These are phyloP conservation scores for Wallacemonas sp. DNA, from an alignment of 208 protist species.

Conservation along the genomic window DNA sequence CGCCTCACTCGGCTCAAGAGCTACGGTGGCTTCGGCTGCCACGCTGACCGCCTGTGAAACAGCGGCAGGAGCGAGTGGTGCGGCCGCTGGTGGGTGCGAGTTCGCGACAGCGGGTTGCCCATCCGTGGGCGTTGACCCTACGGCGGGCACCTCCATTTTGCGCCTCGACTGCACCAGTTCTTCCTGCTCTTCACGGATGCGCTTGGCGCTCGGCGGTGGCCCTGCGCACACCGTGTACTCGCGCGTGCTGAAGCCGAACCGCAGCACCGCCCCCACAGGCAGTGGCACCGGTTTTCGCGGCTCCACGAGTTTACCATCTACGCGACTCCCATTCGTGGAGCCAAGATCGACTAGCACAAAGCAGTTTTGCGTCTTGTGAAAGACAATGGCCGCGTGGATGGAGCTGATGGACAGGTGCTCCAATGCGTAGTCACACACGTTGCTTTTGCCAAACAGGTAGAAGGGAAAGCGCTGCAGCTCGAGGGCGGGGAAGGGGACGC, in stretches of 20 bases:
- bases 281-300: constrained; percentile 57
- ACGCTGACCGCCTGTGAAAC: too few species aligned
- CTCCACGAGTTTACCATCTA: constrained; percentile 69
- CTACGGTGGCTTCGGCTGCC: too few species aligned
- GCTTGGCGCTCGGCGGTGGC: constrained; percentile 40
- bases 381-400: constrained; percentile 86
- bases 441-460: constrained; percentile 85
- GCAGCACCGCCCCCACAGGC: constrained; percentile 51
- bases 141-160: constrained; percentile 1
- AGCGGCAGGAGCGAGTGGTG: too few species aligned
- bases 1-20: too few species aligned
- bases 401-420: constrained; percentile 84
- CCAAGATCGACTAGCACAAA: constrained; percentile 87
- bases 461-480: constrained; percentile 77
- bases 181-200: constrained; percentile 35
- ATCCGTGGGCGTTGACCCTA: background rate
- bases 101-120: background rate
- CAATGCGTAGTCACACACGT: constrained; percentile 84
- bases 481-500: constrained; percentile 46
- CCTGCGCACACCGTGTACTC: constrained; percentile 71
- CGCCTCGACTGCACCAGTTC: background rate
- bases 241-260: constrained; percentile 78
- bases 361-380: constrained; percentile 71
- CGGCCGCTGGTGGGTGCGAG: constrained; percentile 10
- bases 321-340: constrained; percentile 79